Conservation (phyloP, 768 basidiomycete genomes). For the Hericium coralloides region DNA sequence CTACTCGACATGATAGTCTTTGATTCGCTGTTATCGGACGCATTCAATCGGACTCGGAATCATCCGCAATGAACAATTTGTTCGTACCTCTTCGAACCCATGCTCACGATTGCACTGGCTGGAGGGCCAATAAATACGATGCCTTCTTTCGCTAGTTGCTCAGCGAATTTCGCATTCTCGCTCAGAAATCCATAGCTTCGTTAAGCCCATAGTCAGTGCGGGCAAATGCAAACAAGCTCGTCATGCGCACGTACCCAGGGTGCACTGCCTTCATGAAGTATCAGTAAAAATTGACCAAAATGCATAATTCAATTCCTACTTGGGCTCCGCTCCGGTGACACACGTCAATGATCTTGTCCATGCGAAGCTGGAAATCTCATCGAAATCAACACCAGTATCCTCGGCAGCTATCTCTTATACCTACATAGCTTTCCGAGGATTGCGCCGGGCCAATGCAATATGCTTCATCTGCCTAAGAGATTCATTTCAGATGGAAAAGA, state of each 20-base stretch:
- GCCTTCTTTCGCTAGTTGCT: slow-evolving; percentile 63
- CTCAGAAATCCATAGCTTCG: slow-evolving; percentile 84
- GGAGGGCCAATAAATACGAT: slow-evolving; percentile 91
- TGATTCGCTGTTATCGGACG: slow-evolving; percentile 53
- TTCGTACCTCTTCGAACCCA: slow-evolving; percentile 90
- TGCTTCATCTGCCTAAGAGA: slow-evolving; percentile 40
- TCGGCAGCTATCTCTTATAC: slow-evolving; percentile 21
- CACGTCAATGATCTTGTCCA: slow-evolving; percentile 83
- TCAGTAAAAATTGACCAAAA: no score
- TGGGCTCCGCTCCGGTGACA: slow-evolving; percentile 79
- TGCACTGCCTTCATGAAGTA: slow-evolving; percentile 62
- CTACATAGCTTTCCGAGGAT: slow-evolving; percentile 81
- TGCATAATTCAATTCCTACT: slow-evolving; percentile 29
- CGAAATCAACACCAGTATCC: background rate
- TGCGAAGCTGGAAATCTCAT: slow-evolving; percentile 47
- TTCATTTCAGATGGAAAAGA: background rate
- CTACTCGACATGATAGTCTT: slow-evolving; percentile 89
- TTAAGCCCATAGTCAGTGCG: background rate
- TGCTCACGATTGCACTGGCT: slow-evolving; percentile 77
- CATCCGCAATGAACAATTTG: background rate
- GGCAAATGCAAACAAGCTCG: no score
- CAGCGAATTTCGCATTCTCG: slow-evolving; percentile 81
- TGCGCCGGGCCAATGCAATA: slow-evolving; percentile 84
- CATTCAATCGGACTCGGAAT: background rate
- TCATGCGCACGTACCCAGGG: slow-evolving; percentile 52